Conservation (phyloP, 495 filamentous ascomycete genomes). For the Talaromyces borbonicus region DNA sequence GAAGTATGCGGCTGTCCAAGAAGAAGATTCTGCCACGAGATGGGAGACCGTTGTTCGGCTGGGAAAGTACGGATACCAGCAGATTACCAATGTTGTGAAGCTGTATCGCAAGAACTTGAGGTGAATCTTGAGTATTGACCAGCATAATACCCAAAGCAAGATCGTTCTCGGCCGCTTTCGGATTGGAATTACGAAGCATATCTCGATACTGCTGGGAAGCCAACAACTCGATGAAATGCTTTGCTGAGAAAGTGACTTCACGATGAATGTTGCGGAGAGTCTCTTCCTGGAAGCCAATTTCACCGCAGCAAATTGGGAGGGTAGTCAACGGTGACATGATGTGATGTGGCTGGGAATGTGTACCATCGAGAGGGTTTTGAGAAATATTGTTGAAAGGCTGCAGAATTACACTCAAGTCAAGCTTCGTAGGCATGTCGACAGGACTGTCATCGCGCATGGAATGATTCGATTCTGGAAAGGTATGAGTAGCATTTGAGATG, state of each 20-base stretch:
- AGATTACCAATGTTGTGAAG: slow-evolving; percentile 16
- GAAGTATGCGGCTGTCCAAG: slow-evolving; percentile 18
- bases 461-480: too few species aligned
- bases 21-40: slow-evolving; percentile 25
- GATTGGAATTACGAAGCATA: slow-evolving; percentile 16
- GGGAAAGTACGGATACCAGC: slow-evolving; percentile 9
- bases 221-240: slow-evolving; percentile 12
- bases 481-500: background rate
- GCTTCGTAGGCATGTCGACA: background rate
- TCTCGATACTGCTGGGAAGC: slow-evolving; percentile 2
- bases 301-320: slow-evolving; percentile 17
- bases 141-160: slow-evolving; percentile 17
- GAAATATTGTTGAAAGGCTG: too few species aligned
- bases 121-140: slow-evolving; percentile 8
- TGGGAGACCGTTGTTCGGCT: background rate
- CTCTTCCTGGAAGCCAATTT: slow-evolving; percentile 5
- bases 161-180: slow-evolving; percentile 10
- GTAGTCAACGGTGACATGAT: slow-evolving; percentile 17
- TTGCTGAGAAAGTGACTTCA: slow-evolving; percentile 7
- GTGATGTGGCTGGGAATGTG: background rate
- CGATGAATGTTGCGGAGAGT: background rate
- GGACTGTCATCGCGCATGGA: background rate
- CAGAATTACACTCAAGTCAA: too few species aligned
- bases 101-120: slow-evolving; percentile 14
- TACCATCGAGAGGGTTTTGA: too few species aligned